phyloP scores from a whole-genome alignment of 2,329 filamentous ascomycete genomes.

The Meredithiella fracta region DNA sequence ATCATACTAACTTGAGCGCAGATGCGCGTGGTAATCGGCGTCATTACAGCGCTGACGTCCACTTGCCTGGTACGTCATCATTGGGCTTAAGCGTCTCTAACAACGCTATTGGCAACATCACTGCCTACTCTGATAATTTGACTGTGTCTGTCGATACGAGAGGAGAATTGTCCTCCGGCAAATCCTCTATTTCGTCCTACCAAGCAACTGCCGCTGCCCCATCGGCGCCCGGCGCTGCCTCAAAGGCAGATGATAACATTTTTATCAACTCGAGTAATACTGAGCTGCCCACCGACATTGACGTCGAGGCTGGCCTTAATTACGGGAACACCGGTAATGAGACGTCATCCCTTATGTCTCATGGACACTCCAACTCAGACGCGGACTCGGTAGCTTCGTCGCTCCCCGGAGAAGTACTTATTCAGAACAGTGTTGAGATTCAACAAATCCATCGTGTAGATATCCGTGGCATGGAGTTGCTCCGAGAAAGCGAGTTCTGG shows the following conservation, averaged over 20 bases:
- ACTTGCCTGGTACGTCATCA: constrained; percentile 42
- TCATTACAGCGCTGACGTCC: constrained; percentile 10
- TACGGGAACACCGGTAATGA: constrained; percentile 44
- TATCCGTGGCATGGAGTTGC: constrained; percentile 66
- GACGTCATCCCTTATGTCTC: constrained; percentile 63
- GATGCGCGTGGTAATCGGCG: not conserved
- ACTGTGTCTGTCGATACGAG: too few relatives aligned
- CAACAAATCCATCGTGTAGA: constrained; percentile 69
- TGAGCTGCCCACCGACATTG: constrained; percentile 19
- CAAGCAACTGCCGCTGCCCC: not conserved
- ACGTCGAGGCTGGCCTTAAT: constrained; percentile 15
- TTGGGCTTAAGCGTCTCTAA: not conserved
- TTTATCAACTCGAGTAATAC: not conserved
- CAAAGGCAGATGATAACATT: not conserved
- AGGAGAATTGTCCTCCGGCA: not conserved
- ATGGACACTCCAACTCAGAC: constrained; percentile 4
- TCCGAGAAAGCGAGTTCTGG: constrained; percentile 70
- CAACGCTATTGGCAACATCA: not conserved
- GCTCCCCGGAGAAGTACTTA: constrained; percentile 32
- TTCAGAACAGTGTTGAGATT: constrained; percentile 49
- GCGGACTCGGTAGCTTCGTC: constrained; percentile 34
- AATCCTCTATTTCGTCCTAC: not conserved
- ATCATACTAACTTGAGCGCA: not conserved
- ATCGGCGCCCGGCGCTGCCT: not conserved
- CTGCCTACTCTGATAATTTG: not conserved